Evolutionary conservation across 345 rosid genomes (phyloP).

Genomic region (Eucalyptus albens): DNA sequence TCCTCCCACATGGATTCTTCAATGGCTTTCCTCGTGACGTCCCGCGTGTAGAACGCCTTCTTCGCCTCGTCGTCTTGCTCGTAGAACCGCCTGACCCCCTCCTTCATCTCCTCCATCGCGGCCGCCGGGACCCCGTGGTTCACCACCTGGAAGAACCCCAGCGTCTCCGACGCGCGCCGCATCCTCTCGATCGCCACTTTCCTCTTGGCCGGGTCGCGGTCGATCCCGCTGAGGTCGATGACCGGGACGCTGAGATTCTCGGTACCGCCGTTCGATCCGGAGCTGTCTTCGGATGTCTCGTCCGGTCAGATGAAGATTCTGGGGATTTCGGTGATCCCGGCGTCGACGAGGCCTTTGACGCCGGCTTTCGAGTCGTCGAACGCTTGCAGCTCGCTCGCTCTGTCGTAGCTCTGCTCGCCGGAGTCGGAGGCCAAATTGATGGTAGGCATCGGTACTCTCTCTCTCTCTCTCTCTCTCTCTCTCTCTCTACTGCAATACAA

Average conservation of each 20-base stretch:
- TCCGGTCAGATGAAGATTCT: background rate
- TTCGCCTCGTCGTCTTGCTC: slow-evolving; percentile 17
- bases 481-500: background rate
- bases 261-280: background rate
- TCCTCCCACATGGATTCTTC: too few relatives aligned
- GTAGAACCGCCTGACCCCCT: slow-evolving; percentile 16
- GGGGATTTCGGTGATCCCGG: background rate
- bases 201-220: background rate
- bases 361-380: background rate
- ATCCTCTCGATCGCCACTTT: background rate
- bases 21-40: too few relatives aligned
- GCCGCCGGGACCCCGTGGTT: slow-evolving; percentile 16
- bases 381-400: background rate
- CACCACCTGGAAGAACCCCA: slow-evolving; percentile 38
- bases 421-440: background rate
- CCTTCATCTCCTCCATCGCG: slow-evolving; percentile 8
- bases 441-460: background rate
- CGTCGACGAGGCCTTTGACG: background rate
- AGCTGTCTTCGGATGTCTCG: background rate
- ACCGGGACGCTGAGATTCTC: background rate
- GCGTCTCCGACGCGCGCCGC: slow-evolving; percentile 13
- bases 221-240: slow-evolving; percentile 14
- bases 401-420: background rate
- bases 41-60: slow-evolving; percentile 10
- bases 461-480: background rate